Base-by-base conservation (phyloP, 2,329 filamentous ascomycete genomes). In the Trichophyton verrucosum region DNA sequence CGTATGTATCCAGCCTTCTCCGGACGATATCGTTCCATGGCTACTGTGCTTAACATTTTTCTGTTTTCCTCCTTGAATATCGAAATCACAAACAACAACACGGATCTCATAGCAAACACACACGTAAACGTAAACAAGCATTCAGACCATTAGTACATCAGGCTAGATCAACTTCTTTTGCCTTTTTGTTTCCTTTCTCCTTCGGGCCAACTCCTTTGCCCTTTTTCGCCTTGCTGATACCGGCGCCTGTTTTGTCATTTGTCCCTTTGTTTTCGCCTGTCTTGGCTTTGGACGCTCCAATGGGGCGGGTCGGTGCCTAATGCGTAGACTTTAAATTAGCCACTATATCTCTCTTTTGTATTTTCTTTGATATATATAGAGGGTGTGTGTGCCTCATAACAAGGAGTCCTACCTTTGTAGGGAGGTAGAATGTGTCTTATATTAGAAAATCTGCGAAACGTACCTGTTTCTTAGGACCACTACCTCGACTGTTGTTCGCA, bases 171-270 rank as follows among this genome's bases (percentile, higher is more conserved):
- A 15, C 11, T 51, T 27, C 20, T 3, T 55, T 13, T n/a, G 20
- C 36, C 36, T 24, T 57, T 2, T 38, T 44, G 42, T 30, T 51
- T 15, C 38, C 61, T 13, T 49, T 56, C 5, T 49, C 58, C 17
- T 60, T 62, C 3, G 38, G 36, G 7, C 59, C 59, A 27, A 2
- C 40, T 4, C 58, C 47, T 53, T 51, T 61, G 13, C 44, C 56
- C 33, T 13, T 38, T 57, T 51, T 59, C 17, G 51, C 59, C 33
- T 33, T 44, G 13, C 44, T 51, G 5, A 44, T 13, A 2, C 55
- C 33, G 8, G 55, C 5, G 17, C 55, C 40, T 20, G 36, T 30
- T 44, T n/a, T 30, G 3, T 13, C 24, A 0, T 22, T 30, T 13
- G 11, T 5, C n/a, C 47, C 53, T 36, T 51, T 42, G 36, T 42